A percentile compares a stretch with the other conserved stretches of the same genome.
phyloP scores from a whole-genome alignment of 495 filamentous ascomycete genomes.

The Penicillium bialowiezense region DNA sequence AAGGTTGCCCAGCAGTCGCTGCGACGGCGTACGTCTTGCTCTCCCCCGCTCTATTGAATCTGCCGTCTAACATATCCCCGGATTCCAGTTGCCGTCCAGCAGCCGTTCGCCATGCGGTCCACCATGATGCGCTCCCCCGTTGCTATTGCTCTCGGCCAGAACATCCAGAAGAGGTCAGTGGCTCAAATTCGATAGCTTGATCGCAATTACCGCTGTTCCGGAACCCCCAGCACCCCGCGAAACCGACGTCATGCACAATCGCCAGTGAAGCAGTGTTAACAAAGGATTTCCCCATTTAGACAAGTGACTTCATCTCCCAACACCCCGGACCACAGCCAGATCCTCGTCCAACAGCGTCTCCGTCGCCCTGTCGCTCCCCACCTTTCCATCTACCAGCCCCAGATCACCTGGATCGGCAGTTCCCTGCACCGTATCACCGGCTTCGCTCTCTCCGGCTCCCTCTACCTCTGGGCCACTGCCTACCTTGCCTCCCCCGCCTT shows the following conservation, averaged over 20 bases:
- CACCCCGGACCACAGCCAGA: conserved; percentile 56
- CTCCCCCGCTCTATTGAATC: neutral
- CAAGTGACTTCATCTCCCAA: conserved; percentile 58
- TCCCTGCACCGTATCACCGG: conserved; percentile 81
- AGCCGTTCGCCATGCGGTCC: conserved; percentile 46
- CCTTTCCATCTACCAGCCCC: conserved; percentile 81
- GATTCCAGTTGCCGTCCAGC: conserved; percentile 48
- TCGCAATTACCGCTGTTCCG: neutral
- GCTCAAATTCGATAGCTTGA: neutral
- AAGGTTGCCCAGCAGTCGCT: conserved; percentile 64
- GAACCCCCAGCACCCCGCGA: conserved; percentile 1
- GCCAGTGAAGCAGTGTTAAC: conserved; percentile 13
- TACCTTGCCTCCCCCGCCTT: conserved; percentile 80
- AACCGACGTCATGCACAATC: conserved; percentile 31
- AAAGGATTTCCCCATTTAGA: conserved; percentile 13
- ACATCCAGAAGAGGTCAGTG: conserved; percentile 55
- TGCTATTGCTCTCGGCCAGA: conserved; percentile 46
- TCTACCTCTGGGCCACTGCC: conserved; percentile 80
- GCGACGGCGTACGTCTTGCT: conserved; percentile 60
- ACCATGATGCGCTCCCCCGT: conserved; percentile 50
- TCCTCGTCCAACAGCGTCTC: conserved; percentile 83
- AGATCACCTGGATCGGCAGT: conserved; percentile 81
- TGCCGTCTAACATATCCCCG: conserved; percentile 15
- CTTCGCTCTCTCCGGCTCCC: conserved; percentile 60
- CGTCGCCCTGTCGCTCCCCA: conserved; percentile 85